Conservation (phyloP, 2,329 filamentous ascomycete genomes). For the Pseudocercospora fuligena region DNA sequence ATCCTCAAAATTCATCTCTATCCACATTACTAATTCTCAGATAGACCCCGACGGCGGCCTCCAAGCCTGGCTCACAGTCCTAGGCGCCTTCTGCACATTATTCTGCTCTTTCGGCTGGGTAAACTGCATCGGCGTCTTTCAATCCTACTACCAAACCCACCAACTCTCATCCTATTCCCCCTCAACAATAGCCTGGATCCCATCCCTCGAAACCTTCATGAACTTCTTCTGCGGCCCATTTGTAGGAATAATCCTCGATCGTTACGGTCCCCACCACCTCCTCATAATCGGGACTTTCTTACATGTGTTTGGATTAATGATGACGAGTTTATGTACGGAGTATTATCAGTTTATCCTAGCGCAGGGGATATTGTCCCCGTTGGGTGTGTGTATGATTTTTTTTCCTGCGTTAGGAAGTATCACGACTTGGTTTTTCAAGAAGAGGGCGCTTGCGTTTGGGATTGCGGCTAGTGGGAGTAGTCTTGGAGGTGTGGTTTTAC, state of each 20-base stretch:
- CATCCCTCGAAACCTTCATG: slow-evolving; percentile 51
- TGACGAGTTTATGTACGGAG: slow-evolving; percentile 61
- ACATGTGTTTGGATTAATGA: slow-evolving; percentile 68
- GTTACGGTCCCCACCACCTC: slow-evolving; percentile 45
- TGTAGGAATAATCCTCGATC: slow-evolving; percentile 66
- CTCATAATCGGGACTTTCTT: slow-evolving; percentile 58
- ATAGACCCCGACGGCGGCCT: slow-evolving; percentile 43
- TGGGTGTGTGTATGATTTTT: slow-evolving; percentile 58
- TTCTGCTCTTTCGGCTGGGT: slow-evolving; percentile 51
- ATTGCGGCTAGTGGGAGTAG: slow-evolving; percentile 56
- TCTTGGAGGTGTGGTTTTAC: slow-evolving; percentile 62
- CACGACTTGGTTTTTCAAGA: slow-evolving; percentile 50
- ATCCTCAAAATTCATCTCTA: background rate
- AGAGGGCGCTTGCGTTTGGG: slow-evolving; percentile 55
- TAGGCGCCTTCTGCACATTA: slow-evolving; percentile 44
- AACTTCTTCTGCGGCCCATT: slow-evolving; percentile 64
- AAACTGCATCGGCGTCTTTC: slow-evolving; percentile 51
- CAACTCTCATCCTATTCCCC: slow-evolving; percentile 47
- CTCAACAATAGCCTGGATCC: slow-evolving; percentile 53
- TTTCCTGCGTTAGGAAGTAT: slow-evolving; percentile 38
- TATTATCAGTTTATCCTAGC: slow-evolving; percentile 62
- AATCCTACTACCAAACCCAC: slow-evolving; percentile 52
- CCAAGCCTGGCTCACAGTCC: slow-evolving; percentile 44
- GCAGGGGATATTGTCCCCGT: slow-evolving; percentile 59
- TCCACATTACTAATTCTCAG: too few relatives aligned